Base-by-base conservation (phyloP, 768 basidiomycete species). In the Suillus alpinus region DNA sequence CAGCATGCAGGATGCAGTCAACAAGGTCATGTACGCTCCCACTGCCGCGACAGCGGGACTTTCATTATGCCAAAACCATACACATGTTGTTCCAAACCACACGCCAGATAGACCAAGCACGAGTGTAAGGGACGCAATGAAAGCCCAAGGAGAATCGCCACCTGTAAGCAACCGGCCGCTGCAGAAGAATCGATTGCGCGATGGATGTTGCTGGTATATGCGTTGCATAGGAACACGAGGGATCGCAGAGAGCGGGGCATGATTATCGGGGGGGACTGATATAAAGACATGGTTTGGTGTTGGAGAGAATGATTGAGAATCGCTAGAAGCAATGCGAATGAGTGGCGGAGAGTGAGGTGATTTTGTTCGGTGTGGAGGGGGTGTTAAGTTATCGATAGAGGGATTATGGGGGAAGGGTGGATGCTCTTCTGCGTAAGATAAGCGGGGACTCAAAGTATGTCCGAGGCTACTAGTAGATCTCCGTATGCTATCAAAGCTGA, bases 61-160 rank as follows among this genome's bases (percentile, higher is more conserved):
- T 61, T 86, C 80, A 66, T 94, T 78, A 40, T 77, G 76, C 95
- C 95, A 98, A 83, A 95, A 88, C 85, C 88, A 96, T 18, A 88
- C 86, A 50, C 87, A 89, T 0, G 94, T 95, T 29, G 93, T 93
- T 10, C 86, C 91, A 63, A 97, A 86, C 92, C 93, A 99, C 9
- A 90, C 74, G 0, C 87, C 92, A 2, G 91, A 78, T 50, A 98
- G 80, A 2, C 80, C 80, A 29, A 94, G 69, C 31, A 89, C 76
- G 23, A 96, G 58, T 1, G 72, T 69, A 53, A 95, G 75, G 7
- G 84, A 84, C 0, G 80, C 82, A 2, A 92, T 67, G 65, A 98
- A 92, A 5, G 95, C 93, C 78, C 85, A 86, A 0, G 89, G 88
- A 20, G 85, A 83, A 75, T 98, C 96, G 1, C 93, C 93, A 7